Evolutionary conservation across 2,329 filamentous ascomycete species (phyloP).

Genomic region (Fusarium oxysporum): DNA sequence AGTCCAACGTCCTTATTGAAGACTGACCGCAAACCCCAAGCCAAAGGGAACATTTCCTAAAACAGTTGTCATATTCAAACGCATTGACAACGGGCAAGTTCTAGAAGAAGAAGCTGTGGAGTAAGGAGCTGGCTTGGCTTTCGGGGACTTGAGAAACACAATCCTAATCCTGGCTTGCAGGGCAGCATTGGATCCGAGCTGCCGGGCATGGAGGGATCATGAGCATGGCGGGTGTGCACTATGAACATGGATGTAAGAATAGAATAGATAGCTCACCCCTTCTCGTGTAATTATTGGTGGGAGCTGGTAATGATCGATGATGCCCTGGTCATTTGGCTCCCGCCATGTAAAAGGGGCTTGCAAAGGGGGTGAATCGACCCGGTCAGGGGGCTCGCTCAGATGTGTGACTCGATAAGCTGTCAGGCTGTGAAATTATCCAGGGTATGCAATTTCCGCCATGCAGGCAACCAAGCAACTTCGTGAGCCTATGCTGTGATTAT

Average conservation of each 20-base stretch:
- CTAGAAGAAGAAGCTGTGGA: constrained; percentile 39
- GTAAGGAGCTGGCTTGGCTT: constrained; percentile 32
- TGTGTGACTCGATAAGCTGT: constrained; percentile 23
- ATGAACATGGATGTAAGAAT: constrained; percentile 26
- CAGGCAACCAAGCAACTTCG: constrained; percentile 22
- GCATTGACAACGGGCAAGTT: constrained; percentile 33
- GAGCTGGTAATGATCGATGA: constrained; percentile 25
- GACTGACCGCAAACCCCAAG: not conserved
- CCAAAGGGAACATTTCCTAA: constrained; percentile 9
- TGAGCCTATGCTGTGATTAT: constrained; percentile 9
- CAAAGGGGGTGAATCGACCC: constrained; percentile 24
- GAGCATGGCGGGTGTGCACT: constrained; percentile 25
- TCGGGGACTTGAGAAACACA: constrained; percentile 31
- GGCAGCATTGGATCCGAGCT: constrained; percentile 37
- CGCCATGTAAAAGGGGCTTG: constrained; percentile 21
- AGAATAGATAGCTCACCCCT: constrained; percentile 20
- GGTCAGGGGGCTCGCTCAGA: constrained; percentile 14
- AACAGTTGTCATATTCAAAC: not conserved
- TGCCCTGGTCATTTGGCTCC: constrained; percentile 28
- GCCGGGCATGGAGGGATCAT: constrained; percentile 29
- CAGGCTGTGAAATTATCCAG: constrained; percentile 38
- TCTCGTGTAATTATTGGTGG: constrained; percentile 39
- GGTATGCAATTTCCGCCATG: constrained; percentile 40
- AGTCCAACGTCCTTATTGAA: not conserved
- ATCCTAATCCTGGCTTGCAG: constrained; percentile 28